A percentile compares a stretch with the other conserved stretches of the same genome.
Conservation (phyloP, 2,329 filamentous ascomycete species). For the Clonostachys byssicola region DNA sequence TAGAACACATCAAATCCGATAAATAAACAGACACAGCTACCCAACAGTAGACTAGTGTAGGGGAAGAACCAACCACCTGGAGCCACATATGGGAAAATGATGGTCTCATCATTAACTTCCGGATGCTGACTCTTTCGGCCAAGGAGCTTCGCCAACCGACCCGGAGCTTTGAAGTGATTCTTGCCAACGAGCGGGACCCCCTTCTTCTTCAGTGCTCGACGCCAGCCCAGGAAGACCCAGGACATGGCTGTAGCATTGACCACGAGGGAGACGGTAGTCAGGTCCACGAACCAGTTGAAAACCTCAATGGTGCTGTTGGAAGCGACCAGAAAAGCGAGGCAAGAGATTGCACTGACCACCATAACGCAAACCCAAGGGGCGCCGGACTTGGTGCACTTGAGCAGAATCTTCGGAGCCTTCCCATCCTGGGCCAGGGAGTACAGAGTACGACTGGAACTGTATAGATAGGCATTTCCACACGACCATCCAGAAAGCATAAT, state of each 20-base stretch:
- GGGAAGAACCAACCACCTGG: no score
- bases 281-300: slow-evolving; percentile 48
- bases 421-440: slow-evolving; percentile 36
- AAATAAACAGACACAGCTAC: no score
- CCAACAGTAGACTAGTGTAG: no score
- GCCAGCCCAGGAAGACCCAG: slow-evolving; percentile 34
- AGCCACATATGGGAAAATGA: no score
- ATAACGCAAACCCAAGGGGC: slow-evolving; percentile 51
- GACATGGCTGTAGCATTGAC: slow-evolving; percentile 48
- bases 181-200: slow-evolving; percentile 8
- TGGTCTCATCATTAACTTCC: no score
- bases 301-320: slow-evolving; percentile 37
- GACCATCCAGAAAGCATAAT: slow-evolving; percentile 44
- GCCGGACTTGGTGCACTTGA: slow-evolving; percentile 53
- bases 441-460: slow-evolving; percentile 38
- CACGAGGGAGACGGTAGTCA: slow-evolving; percentile 50
- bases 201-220: slow-evolving; percentile 45
- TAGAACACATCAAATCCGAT: no score
- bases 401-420: slow-evolving; percentile 41
- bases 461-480: slow-evolving; percentile 41
- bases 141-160: no score
- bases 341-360: slow-evolving; percentile 39
- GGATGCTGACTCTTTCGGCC: no score
- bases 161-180: no score
- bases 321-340: slow-evolving; percentile 45